These are phyloP conservation scores for Solanum piurae DNA, from an alignment of 257 asterid genomes.

Conservation along the genomic window DNA sequence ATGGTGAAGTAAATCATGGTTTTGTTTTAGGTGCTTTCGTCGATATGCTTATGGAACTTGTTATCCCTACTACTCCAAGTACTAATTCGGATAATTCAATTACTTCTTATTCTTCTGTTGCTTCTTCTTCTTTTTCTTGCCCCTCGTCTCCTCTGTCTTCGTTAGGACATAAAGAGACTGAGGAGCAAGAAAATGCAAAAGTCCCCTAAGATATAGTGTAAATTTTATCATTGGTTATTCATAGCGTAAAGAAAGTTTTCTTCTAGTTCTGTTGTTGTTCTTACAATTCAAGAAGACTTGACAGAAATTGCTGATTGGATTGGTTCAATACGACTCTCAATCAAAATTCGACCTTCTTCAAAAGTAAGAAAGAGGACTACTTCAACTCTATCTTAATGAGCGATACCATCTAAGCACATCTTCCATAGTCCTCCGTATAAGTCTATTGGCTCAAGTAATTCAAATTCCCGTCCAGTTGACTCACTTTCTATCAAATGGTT, in stretches of 20 bases:
- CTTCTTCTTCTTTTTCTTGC: slow-evolving; percentile 45
- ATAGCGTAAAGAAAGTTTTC: neutral
- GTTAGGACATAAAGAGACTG: neutral
- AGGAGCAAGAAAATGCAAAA: neutral
- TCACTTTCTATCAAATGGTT: neutral
- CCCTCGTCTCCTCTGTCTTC: slow-evolving; percentile 23
- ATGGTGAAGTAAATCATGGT: slow-evolving; percentile 52
- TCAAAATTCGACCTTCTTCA: neutral
- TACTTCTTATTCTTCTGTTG: slow-evolving; percentile 37
- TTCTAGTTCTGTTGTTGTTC: neutral
- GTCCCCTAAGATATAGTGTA: neutral
- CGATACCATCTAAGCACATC: neutral
- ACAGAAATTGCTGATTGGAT: neutral
- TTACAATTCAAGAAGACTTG: neutral
- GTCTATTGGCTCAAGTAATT: neutral
- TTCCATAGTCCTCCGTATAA: neutral
- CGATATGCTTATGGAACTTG: slow-evolving; percentile 46
- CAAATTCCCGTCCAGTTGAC: neutral
- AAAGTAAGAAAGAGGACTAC: neutral
- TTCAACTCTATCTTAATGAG: neutral
- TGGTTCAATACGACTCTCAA: neutral
- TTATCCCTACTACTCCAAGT: slow-evolving; percentile 9
- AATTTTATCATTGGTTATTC: neutral
- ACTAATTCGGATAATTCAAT: slow-evolving; percentile 1
- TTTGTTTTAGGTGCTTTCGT: slow-evolving; percentile 68